phyloP scores from a whole-genome alignment of 768 basidiomycete species.

The Mycena haematopus region DNA sequence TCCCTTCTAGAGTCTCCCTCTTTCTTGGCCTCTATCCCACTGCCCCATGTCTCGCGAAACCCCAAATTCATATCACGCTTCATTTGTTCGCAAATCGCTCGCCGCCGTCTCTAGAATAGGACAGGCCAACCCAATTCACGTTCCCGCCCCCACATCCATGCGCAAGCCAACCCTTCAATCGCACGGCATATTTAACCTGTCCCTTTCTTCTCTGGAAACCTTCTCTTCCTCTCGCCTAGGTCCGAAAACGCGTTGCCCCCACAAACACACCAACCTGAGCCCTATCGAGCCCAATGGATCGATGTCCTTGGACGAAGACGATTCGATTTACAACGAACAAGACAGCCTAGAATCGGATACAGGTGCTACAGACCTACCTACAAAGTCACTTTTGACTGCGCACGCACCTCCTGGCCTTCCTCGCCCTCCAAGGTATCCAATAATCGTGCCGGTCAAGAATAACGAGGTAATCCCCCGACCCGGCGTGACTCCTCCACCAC shows the following conservation, averaged over 20 bases:
- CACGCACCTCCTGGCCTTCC: slow-evolving; percentile 14
- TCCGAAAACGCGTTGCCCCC: neutral
- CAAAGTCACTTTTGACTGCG: neutral
- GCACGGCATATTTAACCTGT: slow-evolving; percentile 17
- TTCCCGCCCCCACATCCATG: neutral
- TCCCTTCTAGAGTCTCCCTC: neutral
- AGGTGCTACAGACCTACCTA: slow-evolving; percentile 1
- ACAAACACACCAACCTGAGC: neutral
- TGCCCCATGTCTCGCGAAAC: slow-evolving; percentile 22
- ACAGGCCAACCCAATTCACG: neutral
- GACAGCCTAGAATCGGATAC: slow-evolving; percentile 9
- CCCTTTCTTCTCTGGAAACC: slow-evolving; percentile 1
- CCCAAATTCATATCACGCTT: slow-evolving; percentile 1
- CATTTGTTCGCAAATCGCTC: slow-evolving; percentile 19
- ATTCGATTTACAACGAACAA: slow-evolving; percentile 17
- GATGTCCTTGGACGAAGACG: slow-evolving; percentile 15
- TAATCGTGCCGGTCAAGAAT: slow-evolving; percentile 8
- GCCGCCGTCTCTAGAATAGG: slow-evolving; percentile 15
- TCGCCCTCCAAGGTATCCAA: slow-evolving; percentile 12
- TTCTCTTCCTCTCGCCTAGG: slow-evolving; percentile 16
- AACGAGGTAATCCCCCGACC: neutral
- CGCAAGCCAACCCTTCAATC: slow-evolving; percentile 13
- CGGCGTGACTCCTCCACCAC: neutral
- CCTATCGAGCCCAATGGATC: slow-evolving; percentile 7
- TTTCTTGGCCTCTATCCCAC: slow-evolving; percentile 17